phyloP scores from a whole-genome alignment of 495 filamentous ascomycete species.

The Tricharina praecox region DNA sequence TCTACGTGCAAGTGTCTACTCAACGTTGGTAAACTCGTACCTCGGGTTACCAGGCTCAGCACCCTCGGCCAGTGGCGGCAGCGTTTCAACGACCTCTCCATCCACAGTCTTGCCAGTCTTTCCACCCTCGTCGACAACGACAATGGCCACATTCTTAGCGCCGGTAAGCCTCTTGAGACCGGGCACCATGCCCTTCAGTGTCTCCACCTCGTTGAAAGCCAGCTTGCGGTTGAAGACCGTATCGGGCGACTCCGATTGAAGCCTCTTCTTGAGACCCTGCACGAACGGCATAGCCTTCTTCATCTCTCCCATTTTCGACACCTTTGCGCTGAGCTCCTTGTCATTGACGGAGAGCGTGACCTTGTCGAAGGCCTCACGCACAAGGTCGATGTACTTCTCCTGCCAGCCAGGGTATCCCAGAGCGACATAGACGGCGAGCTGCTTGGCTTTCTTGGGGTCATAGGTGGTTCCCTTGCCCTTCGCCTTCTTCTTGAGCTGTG shows the following conservation, averaged over 20 bases:
- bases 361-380: conserved; percentile 46
- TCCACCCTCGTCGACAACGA: conserved; percentile 52
- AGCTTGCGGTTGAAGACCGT: conserved; percentile 66
- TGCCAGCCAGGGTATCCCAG: conserved; percentile 74
- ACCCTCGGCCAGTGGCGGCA: conserved; percentile 40
- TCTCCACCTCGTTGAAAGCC: conserved; percentile 66
- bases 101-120: conserved; percentile 42
- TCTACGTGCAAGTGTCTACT: background rate
- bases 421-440: conserved; percentile 72
- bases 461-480: conserved; percentile 72
- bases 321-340: conserved; percentile 55
- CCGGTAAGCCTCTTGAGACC: conserved; percentile 48
- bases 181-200: conserved; percentile 42
- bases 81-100: conserved; percentile 37
- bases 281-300: conserved; percentile 99
- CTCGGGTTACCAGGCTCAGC: conserved; percentile 66
- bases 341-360: conserved; percentile 47
- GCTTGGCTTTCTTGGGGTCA: conserved; percentile 80
- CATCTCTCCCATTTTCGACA: conserved; percentile 68
- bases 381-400: conserved; percentile 69
- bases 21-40: conserved; percentile 32
- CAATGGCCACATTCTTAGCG: conserved; percentile 43
- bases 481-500: conserved; percentile 61
- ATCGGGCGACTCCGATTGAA: conserved; percentile 42
- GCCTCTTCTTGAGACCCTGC: conserved; percentile 63